These are phyloP conservation scores for Pholiota adiposa DNA, from an alignment of 1,284 basidiomycete species.

Conservation along the genomic window DNA sequence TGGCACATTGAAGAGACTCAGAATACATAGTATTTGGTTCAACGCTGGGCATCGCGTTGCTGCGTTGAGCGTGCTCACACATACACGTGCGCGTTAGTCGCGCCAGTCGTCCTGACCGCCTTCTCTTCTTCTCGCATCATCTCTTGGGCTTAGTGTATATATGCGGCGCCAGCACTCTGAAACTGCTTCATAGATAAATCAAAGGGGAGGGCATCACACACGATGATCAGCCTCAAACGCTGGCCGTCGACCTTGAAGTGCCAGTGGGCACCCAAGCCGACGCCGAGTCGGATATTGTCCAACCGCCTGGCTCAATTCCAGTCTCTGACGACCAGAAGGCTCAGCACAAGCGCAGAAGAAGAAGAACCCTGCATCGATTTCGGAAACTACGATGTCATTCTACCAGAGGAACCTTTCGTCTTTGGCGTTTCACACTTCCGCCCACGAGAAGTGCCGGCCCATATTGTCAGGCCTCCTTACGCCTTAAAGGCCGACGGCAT, in stretches of 20 bases:
- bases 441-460: slow-evolving; percentile 59
- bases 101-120: neutral
- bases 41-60: too few species aligned
- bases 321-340: neutral
- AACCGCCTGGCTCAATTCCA: neutral
- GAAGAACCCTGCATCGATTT: slow-evolving; percentile 37
- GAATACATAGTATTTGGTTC: too few species aligned
- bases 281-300: neutral
- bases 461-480: slow-evolving; percentile 68
- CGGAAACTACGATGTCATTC: slow-evolving; percentile 65
- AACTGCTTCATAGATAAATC: neutral
- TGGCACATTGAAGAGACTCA: too few species aligned
- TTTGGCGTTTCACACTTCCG: slow-evolving; percentile 68
- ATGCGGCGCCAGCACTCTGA: neutral
- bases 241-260: neutral
- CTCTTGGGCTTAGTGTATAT: neutral
- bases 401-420: slow-evolving; percentile 67
- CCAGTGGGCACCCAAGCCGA: neutral
- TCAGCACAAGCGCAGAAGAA: slow-evolving; percentile 4
- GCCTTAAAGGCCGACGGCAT: slow-evolving; percentile 30
- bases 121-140: neutral
- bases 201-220: neutral
- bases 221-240: slow-evolving; percentile 1
- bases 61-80: neutral
- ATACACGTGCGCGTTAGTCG: neutral